Conservation (phyloP, 148 eudicot species). For the Camellia granthamiana region DNA sequence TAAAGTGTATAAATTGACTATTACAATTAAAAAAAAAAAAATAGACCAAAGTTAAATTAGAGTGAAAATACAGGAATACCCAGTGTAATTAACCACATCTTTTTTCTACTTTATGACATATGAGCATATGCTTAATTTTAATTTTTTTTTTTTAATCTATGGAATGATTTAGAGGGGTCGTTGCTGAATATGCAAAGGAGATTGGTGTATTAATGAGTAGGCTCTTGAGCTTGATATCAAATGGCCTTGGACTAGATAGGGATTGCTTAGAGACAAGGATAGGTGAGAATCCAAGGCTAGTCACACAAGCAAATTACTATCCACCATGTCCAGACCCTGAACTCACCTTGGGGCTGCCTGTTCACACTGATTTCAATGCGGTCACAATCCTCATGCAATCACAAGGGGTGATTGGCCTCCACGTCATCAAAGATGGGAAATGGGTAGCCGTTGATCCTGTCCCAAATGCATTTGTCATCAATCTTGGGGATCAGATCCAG, state of each 20-base stretch:
- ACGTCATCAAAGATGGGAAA: slow-evolving; percentile 25
- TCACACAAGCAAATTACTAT: slow-evolving; percentile 41
- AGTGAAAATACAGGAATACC: too few relatives aligned
- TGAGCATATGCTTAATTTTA: background rate
- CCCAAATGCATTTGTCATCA: slow-evolving; percentile 31
- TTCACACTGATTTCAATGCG: slow-evolving; percentile 26
- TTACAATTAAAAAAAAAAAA: too few relatives aligned
- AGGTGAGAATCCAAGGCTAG: background rate
- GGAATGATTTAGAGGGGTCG: background rate
- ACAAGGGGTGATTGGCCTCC: slow-evolving; percentile 27
- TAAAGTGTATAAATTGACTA: too few relatives aligned
- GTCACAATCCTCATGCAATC: slow-evolving; percentile 30
- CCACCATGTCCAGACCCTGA: slow-evolving; percentile 42
- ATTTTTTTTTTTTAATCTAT: background rate
- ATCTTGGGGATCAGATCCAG: slow-evolving; percentile 37
- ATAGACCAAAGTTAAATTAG: too few relatives aligned
- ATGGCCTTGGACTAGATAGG: slow-evolving; percentile 6
- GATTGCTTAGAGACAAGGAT: background rate
- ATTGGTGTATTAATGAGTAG: background rate
- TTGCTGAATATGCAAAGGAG: slow-evolving; percentile 16
- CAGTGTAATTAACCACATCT: too few relatives aligned
- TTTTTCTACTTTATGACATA: too few relatives aligned
- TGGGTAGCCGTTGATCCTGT: slow-evolving; percentile 33
- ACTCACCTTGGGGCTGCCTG: slow-evolving; percentile 24
- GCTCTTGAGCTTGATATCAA: slow-evolving; percentile 9